These are phyloP conservation scores for Salix viminalis DNA, from an alignment of 345 rosid species.

Conservation along the genomic window DNA sequence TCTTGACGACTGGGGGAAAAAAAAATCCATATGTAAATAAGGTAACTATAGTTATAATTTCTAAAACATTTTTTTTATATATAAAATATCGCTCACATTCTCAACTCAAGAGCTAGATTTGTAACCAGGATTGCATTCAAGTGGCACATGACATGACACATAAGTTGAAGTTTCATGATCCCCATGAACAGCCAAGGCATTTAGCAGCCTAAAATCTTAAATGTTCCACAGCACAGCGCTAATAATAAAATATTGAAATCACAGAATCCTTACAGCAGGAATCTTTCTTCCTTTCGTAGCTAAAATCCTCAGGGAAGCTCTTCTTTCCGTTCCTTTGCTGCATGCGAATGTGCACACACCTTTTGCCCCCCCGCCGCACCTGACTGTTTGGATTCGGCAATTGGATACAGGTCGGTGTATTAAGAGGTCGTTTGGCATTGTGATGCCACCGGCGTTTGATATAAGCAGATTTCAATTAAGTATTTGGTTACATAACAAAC, in stretches of 20 bases:
- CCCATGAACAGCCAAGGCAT: background rate
- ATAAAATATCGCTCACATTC: background rate
- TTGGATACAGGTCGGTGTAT: conserved; percentile 34
- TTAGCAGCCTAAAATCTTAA: no score
- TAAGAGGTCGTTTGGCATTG: no score
- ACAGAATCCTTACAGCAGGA: no score
- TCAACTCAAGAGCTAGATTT: background rate
- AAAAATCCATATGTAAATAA: background rate
- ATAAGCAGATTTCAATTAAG: no score
- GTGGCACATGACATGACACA: background rate
- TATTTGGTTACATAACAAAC: no score
- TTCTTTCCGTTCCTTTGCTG: conserved; percentile 32
- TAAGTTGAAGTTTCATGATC: background rate
- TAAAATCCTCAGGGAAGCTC: conserved; percentile 17
- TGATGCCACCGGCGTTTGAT: no score
- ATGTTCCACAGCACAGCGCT: no score
- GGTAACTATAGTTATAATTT: background rate
- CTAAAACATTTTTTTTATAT: background rate
- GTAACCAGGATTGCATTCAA: background rate
- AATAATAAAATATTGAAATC: no score
- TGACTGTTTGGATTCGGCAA: conserved; percentile 51
- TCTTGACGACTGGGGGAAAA: background rate
- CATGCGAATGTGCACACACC: conserved; percentile 24
- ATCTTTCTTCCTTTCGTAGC: no score
- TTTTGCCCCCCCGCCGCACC: conserved; percentile 36